Evolutionary conservation across 345 rosid genomes (phyloP).

Genomic region (Murraya koenigii): DNA sequence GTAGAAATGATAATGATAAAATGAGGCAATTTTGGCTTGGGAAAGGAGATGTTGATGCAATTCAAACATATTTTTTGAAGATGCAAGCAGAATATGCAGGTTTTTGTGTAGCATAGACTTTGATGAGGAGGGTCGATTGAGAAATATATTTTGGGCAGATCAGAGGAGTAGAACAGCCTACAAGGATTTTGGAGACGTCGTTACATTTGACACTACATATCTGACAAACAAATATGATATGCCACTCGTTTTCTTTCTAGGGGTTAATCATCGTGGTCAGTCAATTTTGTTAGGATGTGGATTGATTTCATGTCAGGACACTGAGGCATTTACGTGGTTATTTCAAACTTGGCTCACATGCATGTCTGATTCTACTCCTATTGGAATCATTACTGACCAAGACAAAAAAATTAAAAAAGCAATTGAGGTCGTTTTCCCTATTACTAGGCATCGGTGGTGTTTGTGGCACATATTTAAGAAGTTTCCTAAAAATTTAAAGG

Average conservation of each 20-base stretch:
- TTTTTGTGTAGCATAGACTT: too few relatives aligned
- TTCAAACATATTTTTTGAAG: too few relatives aligned
- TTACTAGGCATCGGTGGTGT: not conserved
- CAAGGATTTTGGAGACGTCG: too few relatives aligned
- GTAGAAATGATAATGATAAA: too few relatives aligned
- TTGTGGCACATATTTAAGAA: slow-evolving; percentile 14
- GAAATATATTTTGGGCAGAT: too few relatives aligned
- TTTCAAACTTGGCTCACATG: not conserved
- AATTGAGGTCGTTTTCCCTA: not conserved
- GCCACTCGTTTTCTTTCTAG: not conserved
- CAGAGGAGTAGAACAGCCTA: too few relatives aligned
- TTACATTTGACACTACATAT: not conserved
- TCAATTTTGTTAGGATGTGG: not conserved
- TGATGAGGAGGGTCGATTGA: too few relatives aligned
- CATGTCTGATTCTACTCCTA: not conserved
- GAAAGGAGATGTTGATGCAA: too few relatives aligned
- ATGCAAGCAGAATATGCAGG: too few relatives aligned
- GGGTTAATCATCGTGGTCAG: not conserved
- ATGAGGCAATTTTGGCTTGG: too few relatives aligned
- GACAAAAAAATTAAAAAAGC: not conserved
- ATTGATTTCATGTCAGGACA: not conserved
- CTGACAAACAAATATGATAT: not conserved
- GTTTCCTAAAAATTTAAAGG: not conserved
- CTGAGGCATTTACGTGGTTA: not conserved
- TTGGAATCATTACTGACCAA: not conserved